Percentiles rank a stretch among this genome's conserved stretches.
These are phyloP conservation scores for Talaromyces rugulosus DNA, from an alignment of 2,329 filamentous ascomycete genomes.

Conservation along the genomic window DNA sequence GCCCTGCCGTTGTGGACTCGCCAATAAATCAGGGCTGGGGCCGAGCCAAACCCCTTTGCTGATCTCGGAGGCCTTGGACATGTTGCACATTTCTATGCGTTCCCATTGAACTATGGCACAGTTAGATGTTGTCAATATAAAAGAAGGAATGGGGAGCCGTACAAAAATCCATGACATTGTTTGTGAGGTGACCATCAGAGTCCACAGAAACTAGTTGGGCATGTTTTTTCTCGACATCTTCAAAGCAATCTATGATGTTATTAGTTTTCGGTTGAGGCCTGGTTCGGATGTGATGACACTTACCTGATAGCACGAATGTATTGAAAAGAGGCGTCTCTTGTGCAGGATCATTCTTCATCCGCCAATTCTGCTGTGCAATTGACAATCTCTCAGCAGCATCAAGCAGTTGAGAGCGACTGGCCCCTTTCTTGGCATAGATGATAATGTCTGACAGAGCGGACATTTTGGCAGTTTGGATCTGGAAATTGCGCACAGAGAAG, in stretches of 20 bases:
- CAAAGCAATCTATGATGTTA: slow-evolving; percentile 56
- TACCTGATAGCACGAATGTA: slow-evolving; percentile 71
- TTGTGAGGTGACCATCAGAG: slow-evolving; percentile 66
- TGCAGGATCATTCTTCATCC: slow-evolving; percentile 57
- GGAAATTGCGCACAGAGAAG: slow-evolving; percentile 95
- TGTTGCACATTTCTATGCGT: slow-evolving; percentile 83
- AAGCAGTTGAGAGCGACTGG: slow-evolving; percentile 59
- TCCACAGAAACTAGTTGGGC: slow-evolving; percentile 71
- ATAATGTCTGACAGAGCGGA: slow-evolving; percentile 88
- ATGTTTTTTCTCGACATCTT: slow-evolving; percentile 66
- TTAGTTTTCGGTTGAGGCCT: background rate
- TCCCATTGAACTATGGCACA: slow-evolving; percentile 66
- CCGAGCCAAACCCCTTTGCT: slow-evolving; percentile 86
- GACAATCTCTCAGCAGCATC: slow-evolving; percentile 63
- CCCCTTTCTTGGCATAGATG: slow-evolving; percentile 73
- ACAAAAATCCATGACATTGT: slow-evolving; percentile 79
- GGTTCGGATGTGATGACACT: slow-evolving; percentile 21
- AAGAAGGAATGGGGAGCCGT: slow-evolving; percentile 24
- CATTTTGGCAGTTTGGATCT: slow-evolving; percentile 87
- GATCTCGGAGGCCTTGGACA: slow-evolving; percentile 88
- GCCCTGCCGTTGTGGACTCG: slow-evolving; percentile 36
- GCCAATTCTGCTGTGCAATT: slow-evolving; percentile 72
- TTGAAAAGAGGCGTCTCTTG: slow-evolving; percentile 65
- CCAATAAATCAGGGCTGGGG: slow-evolving; percentile 69
- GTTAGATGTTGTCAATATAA: background rate